phyloP scores from a whole-genome alignment of 2,329 filamentous ascomycete genomes.

The Colletotrichum eremochloae region DNA sequence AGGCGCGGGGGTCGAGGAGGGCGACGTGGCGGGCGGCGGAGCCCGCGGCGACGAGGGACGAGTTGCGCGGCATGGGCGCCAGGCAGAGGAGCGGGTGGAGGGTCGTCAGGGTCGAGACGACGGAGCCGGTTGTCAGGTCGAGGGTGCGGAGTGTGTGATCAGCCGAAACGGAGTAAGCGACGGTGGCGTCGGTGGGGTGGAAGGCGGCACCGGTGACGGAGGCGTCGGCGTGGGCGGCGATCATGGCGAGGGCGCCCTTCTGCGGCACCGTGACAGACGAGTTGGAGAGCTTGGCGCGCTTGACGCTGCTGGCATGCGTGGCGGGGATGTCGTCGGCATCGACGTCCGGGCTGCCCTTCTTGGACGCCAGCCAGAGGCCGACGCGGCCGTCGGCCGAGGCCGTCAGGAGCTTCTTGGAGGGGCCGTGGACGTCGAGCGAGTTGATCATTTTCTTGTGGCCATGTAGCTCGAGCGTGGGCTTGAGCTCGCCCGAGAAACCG shows the following conservation, averaged over 20 bases:
- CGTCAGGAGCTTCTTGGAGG: constrained; percentile 84
- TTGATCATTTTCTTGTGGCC: constrained; percentile 84
- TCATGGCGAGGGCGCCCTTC: constrained; percentile 82
- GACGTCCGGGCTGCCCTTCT: constrained; percentile 80
- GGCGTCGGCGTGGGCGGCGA: constrained; percentile 79
- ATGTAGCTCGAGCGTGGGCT: constrained; percentile 84
- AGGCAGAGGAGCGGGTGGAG: constrained; percentile 87
- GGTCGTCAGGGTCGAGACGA: constrained; percentile 87
- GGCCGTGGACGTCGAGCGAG: constrained; percentile 78
- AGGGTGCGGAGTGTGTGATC: constrained; percentile 93
- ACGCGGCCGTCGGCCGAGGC: constrained; percentile 86
- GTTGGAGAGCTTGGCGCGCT: constrained; percentile 77
- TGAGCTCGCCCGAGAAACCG: constrained; percentile 72
- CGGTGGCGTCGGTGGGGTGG: constrained; percentile 85
- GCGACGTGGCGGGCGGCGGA: constrained; percentile 90
- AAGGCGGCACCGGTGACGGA: constrained; percentile 86
- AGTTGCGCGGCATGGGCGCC: constrained; percentile 77
- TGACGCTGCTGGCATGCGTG: constrained; percentile 69
- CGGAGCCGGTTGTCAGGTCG: constrained; percentile 84
- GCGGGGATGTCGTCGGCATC: constrained; percentile 77
- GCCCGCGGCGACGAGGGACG: constrained; percentile 74
- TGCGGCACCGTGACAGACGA: constrained; percentile 67
- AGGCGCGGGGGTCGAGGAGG: constrained; percentile 89
- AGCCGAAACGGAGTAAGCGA: constrained; percentile 91
- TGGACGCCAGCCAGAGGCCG: constrained; percentile 90